phyloP scores from a whole-genome alignment of 2,329 filamentous ascomycete species.

The Colletotrichum sojae region DNA sequence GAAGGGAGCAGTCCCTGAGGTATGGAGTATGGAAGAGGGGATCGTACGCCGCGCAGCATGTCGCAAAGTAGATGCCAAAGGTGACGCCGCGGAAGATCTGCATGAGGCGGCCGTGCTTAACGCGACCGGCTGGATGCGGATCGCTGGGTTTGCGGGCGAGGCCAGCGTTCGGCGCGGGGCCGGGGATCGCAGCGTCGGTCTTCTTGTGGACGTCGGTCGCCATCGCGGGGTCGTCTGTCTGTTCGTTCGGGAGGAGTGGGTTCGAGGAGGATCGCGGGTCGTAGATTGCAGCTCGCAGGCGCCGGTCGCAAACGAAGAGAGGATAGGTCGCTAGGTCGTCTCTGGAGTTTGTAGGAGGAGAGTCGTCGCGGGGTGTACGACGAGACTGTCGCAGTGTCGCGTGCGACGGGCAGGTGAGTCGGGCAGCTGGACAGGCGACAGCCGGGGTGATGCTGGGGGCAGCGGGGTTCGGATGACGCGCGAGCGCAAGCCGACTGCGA shows the following conservation, averaged over 20 bases:
- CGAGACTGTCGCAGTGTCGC: constrained; percentile 23
- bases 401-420: constrained; percentile 38
- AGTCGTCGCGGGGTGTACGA: background rate
- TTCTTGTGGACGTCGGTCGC: constrained; percentile 54
- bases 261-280: too few relatives aligned
- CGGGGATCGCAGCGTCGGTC: constrained; percentile 42
- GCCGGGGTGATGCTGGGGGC: constrained; percentile 32
- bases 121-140: constrained; percentile 68
- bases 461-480: constrained; percentile 26
- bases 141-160: constrained; percentile 38
- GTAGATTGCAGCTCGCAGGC: background rate
- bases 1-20: background rate
- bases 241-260: background rate
- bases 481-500: background rate
- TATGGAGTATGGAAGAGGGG: background rate
- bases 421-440: constrained; percentile 24
- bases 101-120: constrained; percentile 64
- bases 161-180: constrained; percentile 36
- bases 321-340: background rate
- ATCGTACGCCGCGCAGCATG: constrained; percentile 64
- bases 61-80: constrained; percentile 66
- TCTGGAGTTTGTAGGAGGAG: background rate
- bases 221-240: constrained; percentile 42
- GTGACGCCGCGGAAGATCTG: constrained; percentile 67
- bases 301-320: background rate